Conservation (phyloP, 1,139 yeast genomes). For the Nakaseomyces uthaithaninus region DNA sequence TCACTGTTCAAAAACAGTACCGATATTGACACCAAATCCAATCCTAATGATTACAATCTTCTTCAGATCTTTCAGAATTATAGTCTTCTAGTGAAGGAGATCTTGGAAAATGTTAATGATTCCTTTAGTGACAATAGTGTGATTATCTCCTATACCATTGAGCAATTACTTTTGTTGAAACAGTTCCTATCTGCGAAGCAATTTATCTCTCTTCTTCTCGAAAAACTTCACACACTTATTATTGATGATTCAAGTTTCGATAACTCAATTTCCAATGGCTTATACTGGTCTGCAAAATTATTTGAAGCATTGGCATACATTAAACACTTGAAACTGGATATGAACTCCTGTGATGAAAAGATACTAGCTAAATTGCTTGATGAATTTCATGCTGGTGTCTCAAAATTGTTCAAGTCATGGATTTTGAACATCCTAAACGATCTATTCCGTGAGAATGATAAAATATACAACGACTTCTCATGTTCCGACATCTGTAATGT, state of each 20-base stretch:
- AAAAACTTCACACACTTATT: neutral
- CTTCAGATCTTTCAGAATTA: conserved; percentile 1
- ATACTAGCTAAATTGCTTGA: neutral
- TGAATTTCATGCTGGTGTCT: conserved; percentile 1
- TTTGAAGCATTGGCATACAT: neutral
- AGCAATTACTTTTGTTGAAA: neutral
- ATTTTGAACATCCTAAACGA: conserved; percentile 4
- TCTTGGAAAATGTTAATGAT: neutral
- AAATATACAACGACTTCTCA: conserved; percentile 1
- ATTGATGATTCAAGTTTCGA: conserved; percentile 2
- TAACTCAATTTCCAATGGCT: neutral
- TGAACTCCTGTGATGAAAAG: neutral
- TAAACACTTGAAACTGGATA: neutral
- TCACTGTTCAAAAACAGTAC: conserved; percentile 1
- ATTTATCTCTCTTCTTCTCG: neutral
- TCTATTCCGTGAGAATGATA: conserved; percentile 5
- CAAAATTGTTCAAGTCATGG: conserved; percentile 5
- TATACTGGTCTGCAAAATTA: neutral
- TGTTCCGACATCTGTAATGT: neutral
- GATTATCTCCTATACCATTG: neutral
- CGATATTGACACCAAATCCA: neutral
- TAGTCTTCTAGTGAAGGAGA: conserved; percentile 1
- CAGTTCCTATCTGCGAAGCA: conserved; percentile 3
- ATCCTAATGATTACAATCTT: conserved; percentile 3
- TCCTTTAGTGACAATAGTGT: neutral